Conservation (phyloP, 2,329 filamentous ascomycete species). For the Colletotrichum orchidophilum region DNA sequence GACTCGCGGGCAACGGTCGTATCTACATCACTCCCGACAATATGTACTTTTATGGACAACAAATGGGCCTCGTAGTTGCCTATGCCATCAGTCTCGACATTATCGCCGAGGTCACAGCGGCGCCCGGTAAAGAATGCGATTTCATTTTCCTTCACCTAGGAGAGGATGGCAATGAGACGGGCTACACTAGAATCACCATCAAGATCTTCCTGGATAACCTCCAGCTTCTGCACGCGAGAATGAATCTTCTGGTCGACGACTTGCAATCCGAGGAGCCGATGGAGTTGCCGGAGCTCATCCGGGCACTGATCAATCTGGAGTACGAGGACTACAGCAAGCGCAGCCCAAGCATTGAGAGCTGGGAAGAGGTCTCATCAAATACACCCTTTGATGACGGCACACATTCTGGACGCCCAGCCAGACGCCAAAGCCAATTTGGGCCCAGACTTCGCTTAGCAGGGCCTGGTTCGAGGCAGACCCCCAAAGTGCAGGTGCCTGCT, state of each 20-base stretch:
- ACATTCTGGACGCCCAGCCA: slow-evolving; percentile 49
- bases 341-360: slow-evolving; percentile 85
- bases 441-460: slow-evolving; percentile 46
- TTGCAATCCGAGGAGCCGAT: slow-evolving; percentile 77
- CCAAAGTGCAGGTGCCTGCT: slow-evolving; percentile 83
- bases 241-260: slow-evolving; percentile 88
- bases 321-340: slow-evolving; percentile 64
- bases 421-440: slow-evolving; percentile 45
- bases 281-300: slow-evolving; percentile 75
- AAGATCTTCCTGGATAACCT: slow-evolving; percentile 94
- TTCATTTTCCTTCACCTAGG: slow-evolving; percentile 85
- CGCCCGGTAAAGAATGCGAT: slow-evolving; percentile 90
- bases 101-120: slow-evolving; percentile 89
- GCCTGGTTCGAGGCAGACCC: slow-evolving; percentile 38
- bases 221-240: slow-evolving; percentile 79
- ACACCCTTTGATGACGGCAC: slow-evolving; percentile 69
- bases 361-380: slow-evolving; percentile 80
- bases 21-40: slow-evolving; percentile 88
- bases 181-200: slow-evolving; percentile 80
- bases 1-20: slow-evolving; percentile 74
- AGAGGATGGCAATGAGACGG: slow-evolving; percentile 69
- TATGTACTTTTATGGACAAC: slow-evolving; percentile 96
- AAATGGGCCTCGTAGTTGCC: slow-evolving; percentile 88
- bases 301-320: slow-evolving; percentile 79
- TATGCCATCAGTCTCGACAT: slow-evolving; percentile 79